Percentiles rank a stretch among this genome's conserved stretches.
Conservation (phyloP, 305 asterid species). For the Fraxinus velutina region DNA sequence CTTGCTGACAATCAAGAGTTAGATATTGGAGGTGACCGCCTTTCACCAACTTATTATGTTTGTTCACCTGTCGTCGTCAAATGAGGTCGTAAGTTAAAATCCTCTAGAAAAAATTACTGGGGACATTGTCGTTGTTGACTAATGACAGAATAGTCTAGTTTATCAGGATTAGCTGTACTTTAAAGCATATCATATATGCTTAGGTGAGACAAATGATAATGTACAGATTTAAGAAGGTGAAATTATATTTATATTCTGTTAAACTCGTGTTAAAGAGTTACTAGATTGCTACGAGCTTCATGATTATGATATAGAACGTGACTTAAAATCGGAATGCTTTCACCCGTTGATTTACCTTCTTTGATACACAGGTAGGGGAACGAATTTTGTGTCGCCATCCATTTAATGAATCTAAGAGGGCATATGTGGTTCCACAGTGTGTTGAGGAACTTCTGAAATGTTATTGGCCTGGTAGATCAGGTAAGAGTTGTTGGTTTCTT, state of each 20-base stretch:
- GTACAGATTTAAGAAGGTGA: neutral
- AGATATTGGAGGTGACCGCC: neutral
- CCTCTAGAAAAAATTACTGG: neutral
- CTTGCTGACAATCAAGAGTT: neutral
- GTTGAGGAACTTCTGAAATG: constrained; percentile 96
- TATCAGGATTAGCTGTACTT: neutral
- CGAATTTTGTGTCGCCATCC: constrained; percentile 94
- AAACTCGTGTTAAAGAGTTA: neutral
- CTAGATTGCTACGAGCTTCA: neutral
- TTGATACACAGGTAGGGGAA: constrained; percentile 64
- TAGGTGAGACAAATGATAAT: neutral
- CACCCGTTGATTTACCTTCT: neutral
- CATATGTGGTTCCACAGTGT: constrained; percentile 88
- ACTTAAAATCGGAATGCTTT: neutral
- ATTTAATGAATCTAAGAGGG: constrained; percentile 91
- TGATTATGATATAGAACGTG: neutral
- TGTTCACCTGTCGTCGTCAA: neutral
- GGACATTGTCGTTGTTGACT: neutral
- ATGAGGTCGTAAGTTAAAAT: neutral
- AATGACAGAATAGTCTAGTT: neutral
- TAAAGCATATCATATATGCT: neutral
- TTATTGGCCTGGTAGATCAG: constrained; percentile 86
- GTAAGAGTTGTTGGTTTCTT: constrained; percentile 26
- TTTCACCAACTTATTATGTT: neutral
- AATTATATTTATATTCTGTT: neutral